Base-by-base conservation (phyloP, 2,329 filamentous ascomycete genomes). In the Rachicladosporium sp. region DNA sequence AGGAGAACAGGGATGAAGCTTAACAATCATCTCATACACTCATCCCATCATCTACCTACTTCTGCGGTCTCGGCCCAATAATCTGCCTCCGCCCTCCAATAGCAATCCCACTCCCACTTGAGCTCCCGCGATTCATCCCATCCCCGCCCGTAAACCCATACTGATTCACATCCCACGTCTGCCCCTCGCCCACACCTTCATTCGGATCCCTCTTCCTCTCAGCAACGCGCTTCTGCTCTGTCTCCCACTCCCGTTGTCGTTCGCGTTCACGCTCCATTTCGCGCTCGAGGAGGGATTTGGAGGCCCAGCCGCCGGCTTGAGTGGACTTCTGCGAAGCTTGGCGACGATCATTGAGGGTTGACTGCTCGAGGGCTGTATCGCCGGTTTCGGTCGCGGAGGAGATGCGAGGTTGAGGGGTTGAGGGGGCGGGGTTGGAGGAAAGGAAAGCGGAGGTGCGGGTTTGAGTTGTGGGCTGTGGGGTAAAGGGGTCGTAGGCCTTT, bases 251-350 rank as follows among this genome's bases (percentile, higher is more conserved):
- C 41, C 70, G 71, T 62, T 88, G 82, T 10, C 82, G 69, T 63
- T 85, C 75, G 6, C 82, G 70, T 60, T 88, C 82, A 56, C 80
- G 68, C 58, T 88, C 82, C 80, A 87, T 86, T 60, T 88, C 82
- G 21, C 80, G 74, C 61, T 87, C 82, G 1, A 87, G 70, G 8
- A 87, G 68, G 0, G 78, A 82, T 63, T 80, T 82, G 47, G 71
- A 71, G 1, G 76, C 76, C 72, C 71, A 76, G 0, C 74, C 76
- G 21, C 66, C 71, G 1, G 76, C 73, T 56, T 76, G 77, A 12
- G 76, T 80, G 55, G 73, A 70, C 36, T 64, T 60, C 52, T 81
- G 77, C 8, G 72, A 67, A 38, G 73, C 69, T 2, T 63, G 60
- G 9, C 78, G 75, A 3, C 74, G 70, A 15, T 73, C 69, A 54